These are phyloP conservation scores for Rhizopus arrhizus DNA, from an alignment of 371 early-diverging fungal genomes.

Conservation along the genomic window DNA sequence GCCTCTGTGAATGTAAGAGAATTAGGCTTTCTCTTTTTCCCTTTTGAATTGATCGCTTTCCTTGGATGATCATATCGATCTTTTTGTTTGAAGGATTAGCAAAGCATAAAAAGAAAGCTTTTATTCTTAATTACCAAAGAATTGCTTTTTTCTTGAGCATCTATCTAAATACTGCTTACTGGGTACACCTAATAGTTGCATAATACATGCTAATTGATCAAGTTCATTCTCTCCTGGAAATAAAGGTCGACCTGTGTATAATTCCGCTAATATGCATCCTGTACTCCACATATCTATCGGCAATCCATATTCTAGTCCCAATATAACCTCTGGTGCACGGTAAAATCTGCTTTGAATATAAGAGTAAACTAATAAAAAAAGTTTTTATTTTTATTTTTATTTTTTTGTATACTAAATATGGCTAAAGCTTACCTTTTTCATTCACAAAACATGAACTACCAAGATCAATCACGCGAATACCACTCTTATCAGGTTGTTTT, in stretches of 20 bases:
- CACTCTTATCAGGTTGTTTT: slow-evolving; percentile 50
- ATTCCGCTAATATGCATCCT: slow-evolving; percentile 97
- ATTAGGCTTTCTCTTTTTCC: slow-evolving; percentile 77
- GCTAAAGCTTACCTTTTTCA: slow-evolving; percentile 41
- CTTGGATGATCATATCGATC: slow-evolving; percentile 67
- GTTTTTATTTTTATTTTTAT: slow-evolving; percentile 31
- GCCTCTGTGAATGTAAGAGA: slow-evolving; percentile 70
- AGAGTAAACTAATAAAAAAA: slow-evolving; percentile 22
- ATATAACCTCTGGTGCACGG: slow-evolving; percentile 59
- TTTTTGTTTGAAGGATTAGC: slow-evolving; percentile 20
- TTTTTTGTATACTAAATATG: neutral
- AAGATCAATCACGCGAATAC: slow-evolving; percentile 92
- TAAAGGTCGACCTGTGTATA: slow-evolving; percentile 85
- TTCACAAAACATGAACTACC: slow-evolving; percentile 81
- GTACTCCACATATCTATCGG: slow-evolving; percentile 97
- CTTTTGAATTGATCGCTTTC: slow-evolving; percentile 80
- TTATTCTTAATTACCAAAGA: slow-evolving; percentile 67
- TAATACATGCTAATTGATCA: slow-evolving; percentile 89
- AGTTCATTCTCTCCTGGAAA: slow-evolving; percentile 95
- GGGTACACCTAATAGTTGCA: slow-evolving; percentile 86
- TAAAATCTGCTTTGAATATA: slow-evolving; percentile 42
- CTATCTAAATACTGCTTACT: slow-evolving; percentile 65
- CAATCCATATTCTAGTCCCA: slow-evolving; percentile 70
- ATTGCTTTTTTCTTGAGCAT: slow-evolving; percentile 71
- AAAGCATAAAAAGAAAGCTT: neutral